Percentiles rank a stretch among this genome's conserved stretches.
Conservation (phyloP, 805 yeast species). For the Lachancea meyersii region DNA sequence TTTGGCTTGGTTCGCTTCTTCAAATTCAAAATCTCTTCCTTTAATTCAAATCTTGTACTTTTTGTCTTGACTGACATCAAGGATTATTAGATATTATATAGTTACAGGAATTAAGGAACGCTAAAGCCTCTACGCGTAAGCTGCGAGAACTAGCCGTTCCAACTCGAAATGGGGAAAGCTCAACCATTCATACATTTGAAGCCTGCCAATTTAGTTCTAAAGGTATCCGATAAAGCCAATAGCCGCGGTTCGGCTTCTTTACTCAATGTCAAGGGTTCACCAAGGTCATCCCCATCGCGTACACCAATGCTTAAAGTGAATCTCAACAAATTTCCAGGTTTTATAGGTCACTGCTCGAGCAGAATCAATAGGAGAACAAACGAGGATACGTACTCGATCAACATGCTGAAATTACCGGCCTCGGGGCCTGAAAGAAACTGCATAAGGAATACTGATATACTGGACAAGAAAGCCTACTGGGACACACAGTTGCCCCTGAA, state of each 20-base stretch:
- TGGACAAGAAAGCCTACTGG: conserved; percentile 19
- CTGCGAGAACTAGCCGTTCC: neutral
- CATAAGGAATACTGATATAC: conserved; percentile 13
- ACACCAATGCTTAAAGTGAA: conserved; percentile 21
- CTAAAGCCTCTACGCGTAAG: neutral
- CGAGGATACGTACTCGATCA: conserved; percentile 75
- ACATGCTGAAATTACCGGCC: conserved; percentile 47
- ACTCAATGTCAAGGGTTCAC: neutral
- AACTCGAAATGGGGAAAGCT: conserved; percentile 17
- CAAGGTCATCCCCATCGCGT: conserved; percentile 3
- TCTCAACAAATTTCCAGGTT: conserved; percentile 30
- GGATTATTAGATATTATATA: neutral
- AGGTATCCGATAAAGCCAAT: neutral
- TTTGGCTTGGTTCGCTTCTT: no score
- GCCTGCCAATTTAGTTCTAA: conserved; percentile 17
- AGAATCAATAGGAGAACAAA: conserved; percentile 72
- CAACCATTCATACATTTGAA: conserved; percentile 21
- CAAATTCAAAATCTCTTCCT: neutral
- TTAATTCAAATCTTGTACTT: neutral
- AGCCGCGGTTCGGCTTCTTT: neutral
- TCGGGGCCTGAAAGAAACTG: conserved; percentile 22
- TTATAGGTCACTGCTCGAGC: conserved; percentile 68
- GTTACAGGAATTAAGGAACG: neutral
- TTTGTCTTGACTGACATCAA: neutral
- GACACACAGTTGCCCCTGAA: conserved; percentile 10